Evolutionary conservation across 805 yeast species (phyloP).

Genomic region (Metschnikowia colocasiae): DNA sequence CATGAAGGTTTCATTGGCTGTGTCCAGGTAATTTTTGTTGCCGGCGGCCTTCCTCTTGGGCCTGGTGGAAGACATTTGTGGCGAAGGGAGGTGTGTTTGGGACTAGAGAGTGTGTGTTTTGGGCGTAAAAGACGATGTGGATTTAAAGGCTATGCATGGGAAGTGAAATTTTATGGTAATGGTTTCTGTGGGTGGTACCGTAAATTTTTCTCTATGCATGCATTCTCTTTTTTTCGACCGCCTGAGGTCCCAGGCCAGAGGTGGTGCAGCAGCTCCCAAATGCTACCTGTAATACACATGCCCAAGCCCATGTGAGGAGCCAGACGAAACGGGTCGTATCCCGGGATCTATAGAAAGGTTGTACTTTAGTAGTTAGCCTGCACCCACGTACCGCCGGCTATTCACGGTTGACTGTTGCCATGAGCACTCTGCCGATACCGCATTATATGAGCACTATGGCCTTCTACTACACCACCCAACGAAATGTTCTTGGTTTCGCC

Average conservation of each 20-base stretch:
- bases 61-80: conserved; percentile 14
- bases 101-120: background rate
- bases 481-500: too few relatives aligned
- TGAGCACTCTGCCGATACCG: too few relatives aligned
- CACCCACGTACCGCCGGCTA: too few relatives aligned
- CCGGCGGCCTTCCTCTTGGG: conserved; percentile 21
- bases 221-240: conserved; percentile 6
- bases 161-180: background rate
- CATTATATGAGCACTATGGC: too few relatives aligned
- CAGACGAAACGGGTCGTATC: too few relatives aligned
- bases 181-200: conserved; percentile 2
- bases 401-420: too few relatives aligned
- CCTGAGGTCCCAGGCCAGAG: conserved; percentile 3
- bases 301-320: background rate
- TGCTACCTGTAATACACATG: background rate
- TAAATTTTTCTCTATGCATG: conserved; percentile 5
- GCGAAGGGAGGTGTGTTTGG: background rate
- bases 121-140: background rate
- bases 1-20: conserved; percentile 14
- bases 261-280: background rate
- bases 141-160: background rate
- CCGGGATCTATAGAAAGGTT: too few relatives aligned
- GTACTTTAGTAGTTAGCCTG: too few relatives aligned
- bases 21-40: conserved; percentile 19
- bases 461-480: too few relatives aligned